Evolutionary conservation across 495 filamentous ascomycete species (phyloP), one percentile per base, ranked within the genome.

Genomic region (Hypoxylon trugodes): DNA sequence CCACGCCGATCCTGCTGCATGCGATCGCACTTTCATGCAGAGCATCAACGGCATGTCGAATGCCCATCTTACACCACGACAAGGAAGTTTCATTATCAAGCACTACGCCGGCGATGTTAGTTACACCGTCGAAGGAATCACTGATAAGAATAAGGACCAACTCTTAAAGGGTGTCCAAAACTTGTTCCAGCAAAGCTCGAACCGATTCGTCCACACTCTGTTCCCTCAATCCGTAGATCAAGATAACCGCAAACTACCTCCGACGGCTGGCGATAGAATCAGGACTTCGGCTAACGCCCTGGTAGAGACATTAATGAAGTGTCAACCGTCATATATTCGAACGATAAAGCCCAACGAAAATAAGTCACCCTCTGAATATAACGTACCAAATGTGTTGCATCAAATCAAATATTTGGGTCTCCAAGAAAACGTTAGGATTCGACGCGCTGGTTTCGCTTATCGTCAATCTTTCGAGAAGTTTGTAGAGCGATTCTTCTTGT

Each of bases 321-420:
- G 92, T 18, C 87, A 92, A 50, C 96, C 96, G 2, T 96, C 92
- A 0, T 99, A 99, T 70, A 99, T 99, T 70, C 90, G 96, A 66
- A 99, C 96, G 2, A 99, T 99, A 76, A 99, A 99, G 74, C 96
- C 96, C 3, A 99, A 99, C 75, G 96, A 99, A 68, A 98, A 97
- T 78, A 98, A 98, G 75, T 94, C 91, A 7, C 89, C 92, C 0
- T 85, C 84, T 16, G 95, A 99, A 73, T 99, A 97, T 72, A 96
- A 96, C 63, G 82, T 79, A 8, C 86, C 87, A 21, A 97, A 97
- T 69, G 96, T 98, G 28, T 81, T 98, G 61, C 96, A 99, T 83
- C 96, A 99, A 75, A 96, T 99, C 84, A 98, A 99, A 69, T 99
- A 99, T 70, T 89, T 99, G 12, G 96, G 96, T 84, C 79, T 99